Evolutionary conservation across 2,329 filamentous ascomycete genomes (phyloP).

Genomic region (Trichoderma sp.): DNA sequence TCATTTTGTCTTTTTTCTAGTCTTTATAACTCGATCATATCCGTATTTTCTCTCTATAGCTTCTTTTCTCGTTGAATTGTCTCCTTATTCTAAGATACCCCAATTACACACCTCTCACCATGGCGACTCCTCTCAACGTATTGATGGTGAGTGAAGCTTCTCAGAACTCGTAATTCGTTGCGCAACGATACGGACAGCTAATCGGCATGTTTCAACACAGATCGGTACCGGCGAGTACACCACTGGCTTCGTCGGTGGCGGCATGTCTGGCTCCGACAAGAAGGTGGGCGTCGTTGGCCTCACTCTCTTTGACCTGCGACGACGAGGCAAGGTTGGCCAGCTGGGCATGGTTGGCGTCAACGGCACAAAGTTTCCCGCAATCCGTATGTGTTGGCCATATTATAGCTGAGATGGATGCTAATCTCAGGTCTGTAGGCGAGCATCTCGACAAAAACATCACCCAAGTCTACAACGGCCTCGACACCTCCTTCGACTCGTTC

Average conservation of each 20-base stretch:
- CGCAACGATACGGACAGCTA: background rate
- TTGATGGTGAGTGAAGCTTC: constrained; percentile 61
- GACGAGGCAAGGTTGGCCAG: constrained; percentile 83
- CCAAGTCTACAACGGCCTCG: constrained; percentile 84
- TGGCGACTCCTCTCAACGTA: constrained; percentile 66
- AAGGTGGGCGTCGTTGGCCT: constrained; percentile 93
- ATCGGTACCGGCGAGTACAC: constrained; percentile 96
- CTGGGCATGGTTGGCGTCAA: constrained; percentile 90
- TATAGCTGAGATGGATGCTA: background rate
- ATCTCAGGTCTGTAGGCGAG: constrained; percentile 57
- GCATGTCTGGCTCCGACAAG: constrained; percentile 86
- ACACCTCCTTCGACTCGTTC: constrained; percentile 83
- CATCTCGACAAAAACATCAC: constrained; percentile 88
- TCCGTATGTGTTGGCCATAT: constrained; percentile 61
- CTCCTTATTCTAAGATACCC: background rate
- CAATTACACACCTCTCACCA: constrained; percentile 35
- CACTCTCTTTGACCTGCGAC: constrained; percentile 84
- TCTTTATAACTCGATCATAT: background rate
- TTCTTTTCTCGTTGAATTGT: background rate
- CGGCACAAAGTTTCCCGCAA: constrained; percentile 87
- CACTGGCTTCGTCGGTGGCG: constrained; percentile 86
- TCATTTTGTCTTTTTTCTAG: background rate
- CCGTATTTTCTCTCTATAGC: background rate
- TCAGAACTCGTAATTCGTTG: background rate
- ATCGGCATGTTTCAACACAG: constrained; percentile 42